These are phyloP conservation scores for Dictyostelium brefeldianum DNA, from an alignment of 78 protist genomes.

Conservation along the genomic window DNA sequence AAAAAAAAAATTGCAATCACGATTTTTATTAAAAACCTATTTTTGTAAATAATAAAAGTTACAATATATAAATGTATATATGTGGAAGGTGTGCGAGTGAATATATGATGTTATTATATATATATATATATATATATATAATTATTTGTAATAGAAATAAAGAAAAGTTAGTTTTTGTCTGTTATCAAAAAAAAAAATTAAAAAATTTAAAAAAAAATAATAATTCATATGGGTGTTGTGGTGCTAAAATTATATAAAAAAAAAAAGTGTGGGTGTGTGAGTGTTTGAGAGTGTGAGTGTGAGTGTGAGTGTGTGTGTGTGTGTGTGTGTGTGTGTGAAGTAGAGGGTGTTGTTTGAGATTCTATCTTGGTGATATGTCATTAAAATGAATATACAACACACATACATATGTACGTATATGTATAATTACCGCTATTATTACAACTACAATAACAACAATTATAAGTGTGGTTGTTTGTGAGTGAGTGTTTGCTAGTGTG, in stretches of 20 bases:
- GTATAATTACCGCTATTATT: too few relatives aligned
- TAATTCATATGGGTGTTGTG: not conserved
- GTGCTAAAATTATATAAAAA: not conserved
- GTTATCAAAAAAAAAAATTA: not conserved
- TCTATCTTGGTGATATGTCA: too few relatives aligned
- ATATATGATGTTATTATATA: not conserved
- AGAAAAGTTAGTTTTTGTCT: not conserved
- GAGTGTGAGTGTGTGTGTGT: not conserved
- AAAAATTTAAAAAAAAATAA: not conserved
- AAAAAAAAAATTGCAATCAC: not conserved
- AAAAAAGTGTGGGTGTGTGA: not conserved
- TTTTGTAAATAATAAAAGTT: not conserved
- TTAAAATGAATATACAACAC: too few relatives aligned
- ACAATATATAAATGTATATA: not conserved
- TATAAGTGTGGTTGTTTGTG: too few relatives aligned
- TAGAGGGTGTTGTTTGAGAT: too few relatives aligned
- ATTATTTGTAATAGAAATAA: not conserved
- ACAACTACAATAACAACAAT: too few relatives aligned
- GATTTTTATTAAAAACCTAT: not conserved
- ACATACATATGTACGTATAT: too few relatives aligned
- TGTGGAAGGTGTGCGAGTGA: too few relatives aligned
- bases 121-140: not conserved
- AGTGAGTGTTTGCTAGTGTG: too few relatives aligned
- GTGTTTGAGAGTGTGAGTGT: not conserved
- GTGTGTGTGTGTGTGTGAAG: not conserved